A percentile compares a stretch with the other conserved stretches of the same genome.
These are phyloP conservation scores for Alopecurus myosuroides DNA, from an alignment of 176 grass and related monocot species.

Conservation along the genomic window DNA sequence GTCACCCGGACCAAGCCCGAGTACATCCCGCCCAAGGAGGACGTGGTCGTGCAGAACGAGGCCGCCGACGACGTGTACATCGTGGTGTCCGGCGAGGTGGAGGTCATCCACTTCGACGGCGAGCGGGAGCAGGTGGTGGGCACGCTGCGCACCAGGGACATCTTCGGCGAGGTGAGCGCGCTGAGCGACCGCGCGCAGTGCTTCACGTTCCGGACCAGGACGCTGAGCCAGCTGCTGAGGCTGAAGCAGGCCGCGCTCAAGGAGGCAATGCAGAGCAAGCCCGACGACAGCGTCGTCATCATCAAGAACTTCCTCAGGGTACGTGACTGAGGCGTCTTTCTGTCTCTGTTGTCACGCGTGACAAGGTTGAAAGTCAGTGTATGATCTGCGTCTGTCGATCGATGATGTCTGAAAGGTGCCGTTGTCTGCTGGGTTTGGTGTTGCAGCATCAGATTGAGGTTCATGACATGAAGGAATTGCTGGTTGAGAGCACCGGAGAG, in stretches of 20 bases:
- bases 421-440: background rate
- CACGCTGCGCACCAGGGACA: constrained; percentile 36
- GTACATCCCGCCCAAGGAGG: constrained; percentile 88
- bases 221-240: constrained; percentile 78
- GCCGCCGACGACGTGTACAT: constrained; percentile 78
- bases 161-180: constrained; percentile 86
- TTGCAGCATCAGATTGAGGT: constrained; percentile 78
- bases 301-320: constrained; percentile 93
- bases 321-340: background rate
- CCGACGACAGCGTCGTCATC: constrained; percentile 68
- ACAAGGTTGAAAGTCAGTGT: background rate
- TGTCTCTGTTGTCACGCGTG: background rate
- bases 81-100: constrained; percentile 78
- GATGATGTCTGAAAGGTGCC: background rate
- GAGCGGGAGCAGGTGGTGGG: constrained; percentile 42
- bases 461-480: constrained; percentile 69
- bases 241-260: constrained; percentile 77
- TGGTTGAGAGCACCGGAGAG: constrained; percentile 43
- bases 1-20: constrained; percentile 80
- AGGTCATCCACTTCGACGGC: constrained; percentile 34
- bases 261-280: constrained; percentile 80
- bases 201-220: constrained; percentile 78
- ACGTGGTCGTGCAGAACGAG: constrained; percentile 88
- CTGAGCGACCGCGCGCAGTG: constrained; percentile 59
- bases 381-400: background rate